Percentiles rank a stretch among this genome's conserved stretches.
These are phyloP conservation scores for Fragilariopsis cylindrus DNA, from an alignment of 108 stramenopile genomes.

Conservation along the genomic window DNA sequence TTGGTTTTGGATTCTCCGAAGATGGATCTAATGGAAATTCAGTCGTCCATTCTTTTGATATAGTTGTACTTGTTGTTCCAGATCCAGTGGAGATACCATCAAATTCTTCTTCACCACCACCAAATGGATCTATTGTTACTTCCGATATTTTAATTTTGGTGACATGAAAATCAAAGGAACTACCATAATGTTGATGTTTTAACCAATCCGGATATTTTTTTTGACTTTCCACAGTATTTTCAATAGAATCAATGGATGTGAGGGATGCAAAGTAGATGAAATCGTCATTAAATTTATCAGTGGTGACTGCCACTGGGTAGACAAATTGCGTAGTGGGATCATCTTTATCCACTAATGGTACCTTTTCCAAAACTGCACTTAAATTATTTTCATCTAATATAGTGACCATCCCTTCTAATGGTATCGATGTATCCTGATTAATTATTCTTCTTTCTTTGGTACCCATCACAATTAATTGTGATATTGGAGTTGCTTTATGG, in stretches of 20 bases:
- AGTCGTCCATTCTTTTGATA: constrained; percentile 1
- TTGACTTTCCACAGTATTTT: background rate
- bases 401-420: background rate
- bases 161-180: constrained; percentile 30
- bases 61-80: background rate
- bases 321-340: background rate
- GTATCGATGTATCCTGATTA: background rate
- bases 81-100: constrained; percentile 26
- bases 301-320: constrained; percentile 2
- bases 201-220: constrained; percentile 17
- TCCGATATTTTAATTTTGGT: constrained; percentile 2
- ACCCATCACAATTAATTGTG: constrained; percentile 14
- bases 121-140: background rate
- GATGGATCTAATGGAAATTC: constrained; percentile 29
- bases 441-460: background rate
- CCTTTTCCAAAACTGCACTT: background rate
- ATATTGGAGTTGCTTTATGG: background rate
- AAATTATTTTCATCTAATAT: background rate
- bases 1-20: background rate
- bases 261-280: constrained; percentile 10
- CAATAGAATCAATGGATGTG: background rate
- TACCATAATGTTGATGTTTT: constrained; percentile 22
- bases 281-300: background rate
- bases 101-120: background rate
- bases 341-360: background rate